These are phyloP conservation scores for Naganishia antarctica DNA, from an alignment of 768 basidiomycete genomes.

Conservation along the genomic window DNA sequence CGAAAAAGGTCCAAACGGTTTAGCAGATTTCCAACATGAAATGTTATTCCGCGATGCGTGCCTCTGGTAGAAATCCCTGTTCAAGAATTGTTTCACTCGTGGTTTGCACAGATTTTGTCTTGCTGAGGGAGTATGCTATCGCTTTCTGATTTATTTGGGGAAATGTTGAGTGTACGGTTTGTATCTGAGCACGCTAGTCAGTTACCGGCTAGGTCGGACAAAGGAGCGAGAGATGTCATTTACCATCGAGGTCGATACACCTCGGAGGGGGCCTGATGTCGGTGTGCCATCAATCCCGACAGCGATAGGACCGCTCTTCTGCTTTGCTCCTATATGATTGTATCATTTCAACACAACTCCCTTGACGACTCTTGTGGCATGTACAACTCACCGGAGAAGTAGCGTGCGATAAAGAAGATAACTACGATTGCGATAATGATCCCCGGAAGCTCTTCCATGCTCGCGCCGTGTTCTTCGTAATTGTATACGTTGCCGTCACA, in stretches of 20 bases:
- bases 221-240: background rate
- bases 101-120: slow-evolving; percentile 40
- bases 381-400: slow-evolving; percentile 22
- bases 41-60: no score
- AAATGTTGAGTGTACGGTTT: slow-evolving; percentile 43
- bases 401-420: slow-evolving; percentile 27
- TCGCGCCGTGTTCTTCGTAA: background rate
- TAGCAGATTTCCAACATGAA: no score
- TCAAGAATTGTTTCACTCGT: slow-evolving; percentile 47
- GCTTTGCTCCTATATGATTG: background rate
- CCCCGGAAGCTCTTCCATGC: slow-evolving; percentile 28
- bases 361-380: background rate
- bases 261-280: slow-evolving; percentile 25
- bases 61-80: slow-evolving; percentile 38
- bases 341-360: background rate
- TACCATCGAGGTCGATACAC: slow-evolving; percentile 17
- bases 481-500: background rate
- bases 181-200: slow-evolving; percentile 32
- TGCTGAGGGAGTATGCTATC: slow-evolving; percentile 41
- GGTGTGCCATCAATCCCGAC: slow-evolving; percentile 22
- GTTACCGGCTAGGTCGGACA: background rate
- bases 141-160: slow-evolving; percentile 40
- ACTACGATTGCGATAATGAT: slow-evolving; percentile 28
- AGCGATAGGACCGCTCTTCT: slow-evolving; percentile 3
- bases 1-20: no score